These are phyloP conservation scores for Limnanthes douglasii DNA, from an alignment of 345 rosid species.

Conservation along the genomic window DNA sequence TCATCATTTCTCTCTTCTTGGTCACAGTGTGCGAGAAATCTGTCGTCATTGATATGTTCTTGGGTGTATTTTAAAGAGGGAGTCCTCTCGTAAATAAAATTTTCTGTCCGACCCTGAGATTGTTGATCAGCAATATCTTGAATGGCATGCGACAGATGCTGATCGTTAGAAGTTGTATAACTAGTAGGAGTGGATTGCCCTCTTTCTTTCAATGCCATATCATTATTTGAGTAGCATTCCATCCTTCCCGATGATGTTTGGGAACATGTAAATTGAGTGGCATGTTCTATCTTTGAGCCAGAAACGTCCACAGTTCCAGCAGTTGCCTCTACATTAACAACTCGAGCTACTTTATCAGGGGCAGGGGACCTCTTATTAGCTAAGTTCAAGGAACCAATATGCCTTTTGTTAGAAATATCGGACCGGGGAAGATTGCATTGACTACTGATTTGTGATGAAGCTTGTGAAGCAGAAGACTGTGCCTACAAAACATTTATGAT, in stretches of 20 bases:
- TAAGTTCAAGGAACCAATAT: conserved; percentile 16
- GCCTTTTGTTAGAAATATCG: conserved; percentile 14
- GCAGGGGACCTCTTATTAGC: conserved; percentile 15
- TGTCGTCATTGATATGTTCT: conserved; percentile 11
- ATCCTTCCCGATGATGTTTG: conserved; percentile 15
- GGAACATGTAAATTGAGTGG: conserved; percentile 11
- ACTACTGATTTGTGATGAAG: conserved; percentile 17
- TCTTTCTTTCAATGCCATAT: conserved; percentile 11
- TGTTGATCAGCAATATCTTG: conserved; percentile 14
- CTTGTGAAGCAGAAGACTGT: conserved; percentile 25
- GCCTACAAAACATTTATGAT: conserved; percentile 53
- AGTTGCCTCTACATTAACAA: conserved; percentile 11
- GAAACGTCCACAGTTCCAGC: conserved; percentile 8
- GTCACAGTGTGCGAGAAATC: conserved; percentile 9
- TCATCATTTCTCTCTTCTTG: conserved; percentile 8
- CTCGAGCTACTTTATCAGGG: conserved; percentile 10
- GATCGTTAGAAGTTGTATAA: conserved; percentile 11
- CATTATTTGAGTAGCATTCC: conserved; percentile 11
- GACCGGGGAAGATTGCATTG: conserved; percentile 20
- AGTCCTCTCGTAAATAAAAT: conserved; percentile 11
- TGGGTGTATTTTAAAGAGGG: conserved; percentile 10
- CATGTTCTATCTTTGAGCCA: conserved; percentile 8
- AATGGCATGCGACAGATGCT: conserved; percentile 12
- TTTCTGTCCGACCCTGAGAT: conserved; percentile 6
- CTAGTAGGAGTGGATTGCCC: conserved; percentile 10